These are phyloP conservation scores for Hymenotorrendiella dingleyae DNA, from an alignment of 2,329 filamentous ascomycete genomes.

Conservation along the genomic window DNA sequence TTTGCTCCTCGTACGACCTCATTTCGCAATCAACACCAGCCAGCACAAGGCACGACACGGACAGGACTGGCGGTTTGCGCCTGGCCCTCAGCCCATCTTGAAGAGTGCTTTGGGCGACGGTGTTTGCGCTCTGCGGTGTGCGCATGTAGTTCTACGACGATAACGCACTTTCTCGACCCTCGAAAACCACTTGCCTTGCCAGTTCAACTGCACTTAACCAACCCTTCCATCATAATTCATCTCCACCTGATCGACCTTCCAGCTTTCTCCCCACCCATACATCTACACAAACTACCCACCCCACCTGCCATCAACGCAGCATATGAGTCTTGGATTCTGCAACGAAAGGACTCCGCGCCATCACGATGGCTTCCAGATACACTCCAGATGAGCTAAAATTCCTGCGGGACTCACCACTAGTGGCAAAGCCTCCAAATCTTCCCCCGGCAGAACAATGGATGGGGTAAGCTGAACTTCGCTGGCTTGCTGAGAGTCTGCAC, in stretches of 20 bases:
- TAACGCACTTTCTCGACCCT: neutral
- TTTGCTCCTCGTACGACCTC: neutral
- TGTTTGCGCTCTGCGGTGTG: neutral
- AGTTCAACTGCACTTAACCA: neutral
- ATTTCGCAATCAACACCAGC: constrained; percentile 6
- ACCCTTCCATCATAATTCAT: neutral
- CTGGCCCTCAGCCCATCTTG: constrained; percentile 17
- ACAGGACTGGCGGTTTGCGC: constrained; percentile 16
- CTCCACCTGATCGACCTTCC: too few relatives aligned
- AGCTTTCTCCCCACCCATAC: neutral
- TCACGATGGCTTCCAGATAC: constrained; percentile 46
- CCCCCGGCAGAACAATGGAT: constrained; percentile 93
- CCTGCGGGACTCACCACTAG: constrained; percentile 76
- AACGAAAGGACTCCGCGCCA: constrained; percentile 2
- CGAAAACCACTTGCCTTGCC: neutral
- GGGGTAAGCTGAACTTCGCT: constrained; percentile 53
- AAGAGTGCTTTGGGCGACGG: constrained; percentile 7
- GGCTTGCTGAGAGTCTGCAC: constrained; percentile 2
- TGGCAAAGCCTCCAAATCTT: constrained; percentile 69
- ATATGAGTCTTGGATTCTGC: neutral
- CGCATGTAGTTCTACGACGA: neutral
- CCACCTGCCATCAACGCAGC: neutral
- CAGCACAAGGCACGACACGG: too few relatives aligned
- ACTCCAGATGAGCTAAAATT: constrained; percentile 68
- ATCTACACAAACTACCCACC: neutral